A percentile compares a stretch with the other conserved stretches of the same genome.
Evolutionary conservation across 2,329 filamentous ascomycete species (phyloP).

Genomic region (Septoria petroselini): DNA sequence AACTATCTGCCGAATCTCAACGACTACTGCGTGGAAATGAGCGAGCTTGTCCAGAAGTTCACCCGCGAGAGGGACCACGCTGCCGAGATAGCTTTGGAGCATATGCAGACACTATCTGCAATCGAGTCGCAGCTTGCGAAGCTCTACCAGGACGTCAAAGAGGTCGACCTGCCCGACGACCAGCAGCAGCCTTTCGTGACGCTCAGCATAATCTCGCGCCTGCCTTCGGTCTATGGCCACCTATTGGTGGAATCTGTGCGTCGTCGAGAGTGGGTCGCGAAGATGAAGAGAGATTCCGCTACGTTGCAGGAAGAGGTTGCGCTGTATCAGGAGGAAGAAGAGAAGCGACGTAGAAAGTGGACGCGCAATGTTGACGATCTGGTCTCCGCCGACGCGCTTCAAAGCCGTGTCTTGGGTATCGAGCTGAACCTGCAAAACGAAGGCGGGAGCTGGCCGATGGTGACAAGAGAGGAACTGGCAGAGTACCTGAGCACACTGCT

Average conservation of each 20-base stretch:
- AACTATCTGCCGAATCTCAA: slow-evolving; percentile 61
- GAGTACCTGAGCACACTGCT: slow-evolving; percentile 67
- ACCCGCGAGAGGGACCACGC: slow-evolving; percentile 65
- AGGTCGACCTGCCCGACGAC: slow-evolving; percentile 69
- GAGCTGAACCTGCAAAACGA: slow-evolving; percentile 82
- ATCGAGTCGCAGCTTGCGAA: slow-evolving; percentile 73
- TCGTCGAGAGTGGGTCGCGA: slow-evolving; percentile 86
- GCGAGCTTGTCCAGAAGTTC: slow-evolving; percentile 51
- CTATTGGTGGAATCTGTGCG: slow-evolving; percentile 82
- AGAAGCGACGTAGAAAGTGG: slow-evolving; percentile 85
- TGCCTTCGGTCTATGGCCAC: slow-evolving; percentile 87
- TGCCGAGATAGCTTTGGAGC: slow-evolving; percentile 62
- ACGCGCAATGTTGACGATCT: slow-evolving; percentile 76
- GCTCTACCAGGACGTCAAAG: slow-evolving; percentile 68
- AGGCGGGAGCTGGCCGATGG: slow-evolving; percentile 74
- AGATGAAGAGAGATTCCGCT: slow-evolving; percentile 81
- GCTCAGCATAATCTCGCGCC: slow-evolving; percentile 72
- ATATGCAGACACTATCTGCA: slow-evolving; percentile 78
- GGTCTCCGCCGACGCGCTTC: slow-evolving; percentile 63
- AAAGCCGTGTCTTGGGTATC: slow-evolving; percentile 67
- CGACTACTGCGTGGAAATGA: slow-evolving; percentile 57
- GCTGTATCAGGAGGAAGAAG: slow-evolving; percentile 86
- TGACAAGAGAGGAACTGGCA: slow-evolving; percentile 72
- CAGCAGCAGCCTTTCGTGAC: slow-evolving; percentile 77
- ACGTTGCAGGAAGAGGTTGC: slow-evolving; percentile 91